Conservation (phyloP, 129 eudicot genomes). For the Lactuca saligna region DNA sequence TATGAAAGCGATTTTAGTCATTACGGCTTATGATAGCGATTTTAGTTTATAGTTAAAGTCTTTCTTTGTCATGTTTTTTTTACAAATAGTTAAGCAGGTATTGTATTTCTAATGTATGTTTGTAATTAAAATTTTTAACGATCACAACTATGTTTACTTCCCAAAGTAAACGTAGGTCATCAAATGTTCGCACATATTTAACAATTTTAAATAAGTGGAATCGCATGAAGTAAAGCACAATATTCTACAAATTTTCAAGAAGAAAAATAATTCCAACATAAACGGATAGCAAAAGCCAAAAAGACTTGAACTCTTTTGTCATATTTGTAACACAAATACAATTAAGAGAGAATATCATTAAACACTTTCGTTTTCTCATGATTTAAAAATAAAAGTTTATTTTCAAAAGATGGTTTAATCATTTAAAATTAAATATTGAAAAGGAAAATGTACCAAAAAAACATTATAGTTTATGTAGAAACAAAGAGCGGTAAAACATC, state of each 20-base stretch:
- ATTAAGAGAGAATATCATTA: neutral
- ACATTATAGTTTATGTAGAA: neutral
- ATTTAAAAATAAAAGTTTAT: no score
- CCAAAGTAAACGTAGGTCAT: no score
- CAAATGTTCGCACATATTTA: no score
- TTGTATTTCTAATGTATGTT: neutral
- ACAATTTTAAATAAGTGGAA: no score
- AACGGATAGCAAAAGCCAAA: no score
- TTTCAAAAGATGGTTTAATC: neutral
- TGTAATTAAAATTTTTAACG: neutral
- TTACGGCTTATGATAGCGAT: neutral
- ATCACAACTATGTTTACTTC: neutral
- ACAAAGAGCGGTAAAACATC: neutral
- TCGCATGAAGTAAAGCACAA: neutral
- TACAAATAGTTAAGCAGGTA: neutral
- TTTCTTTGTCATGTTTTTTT: neutral
- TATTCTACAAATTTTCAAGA: neutral
- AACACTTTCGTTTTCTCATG: neutral
- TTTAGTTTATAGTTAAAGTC: no score
- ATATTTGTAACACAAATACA: neutral
- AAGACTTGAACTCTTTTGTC: neutral
- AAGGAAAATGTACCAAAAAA: neutral
- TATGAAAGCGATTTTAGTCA: neutral
- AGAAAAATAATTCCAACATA: neutral
- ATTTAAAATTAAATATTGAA: neutral